Percentiles rank a stretch among this genome's conserved stretches.
phyloP scores from a whole-genome alignment of 129 eudicot species.

The Tagetes erecta region DNA sequence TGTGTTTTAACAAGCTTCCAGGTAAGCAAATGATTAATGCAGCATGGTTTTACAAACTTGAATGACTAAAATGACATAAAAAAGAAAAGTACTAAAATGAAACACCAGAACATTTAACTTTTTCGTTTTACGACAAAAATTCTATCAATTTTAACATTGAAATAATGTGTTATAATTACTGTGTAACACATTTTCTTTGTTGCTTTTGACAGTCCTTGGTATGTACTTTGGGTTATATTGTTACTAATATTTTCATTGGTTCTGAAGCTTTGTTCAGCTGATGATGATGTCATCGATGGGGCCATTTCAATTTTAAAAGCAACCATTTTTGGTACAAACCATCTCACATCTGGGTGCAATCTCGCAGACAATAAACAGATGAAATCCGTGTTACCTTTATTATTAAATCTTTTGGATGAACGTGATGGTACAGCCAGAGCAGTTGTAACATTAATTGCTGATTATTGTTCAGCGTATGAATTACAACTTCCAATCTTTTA shows the following conservation, averaged over 20 bases:
- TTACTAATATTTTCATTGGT: conserved; percentile 30
- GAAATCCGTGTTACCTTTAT: conserved; percentile 52
- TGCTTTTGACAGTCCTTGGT: not conserved
- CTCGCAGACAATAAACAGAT: conserved; percentile 50
- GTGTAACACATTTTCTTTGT: not conserved
- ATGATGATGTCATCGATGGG: conserved; percentile 70
- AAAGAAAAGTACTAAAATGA: not conserved
- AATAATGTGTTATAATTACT: not conserved
- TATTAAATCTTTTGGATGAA: conserved; percentile 71
- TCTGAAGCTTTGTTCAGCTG: conserved; percentile 62
- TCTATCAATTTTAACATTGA: not conserved
- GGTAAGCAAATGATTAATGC: not conserved
- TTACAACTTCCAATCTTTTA: conserved; percentile 9
- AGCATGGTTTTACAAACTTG: not conserved
- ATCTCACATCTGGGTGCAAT: conserved; percentile 42
- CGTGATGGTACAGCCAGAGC: conserved; percentile 82
- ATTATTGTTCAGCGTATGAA: conserved; percentile 67
- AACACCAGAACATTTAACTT: not conserved
- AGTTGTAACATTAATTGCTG: conserved; percentile 68
- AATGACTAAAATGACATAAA: not conserved
- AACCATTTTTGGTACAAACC: conserved; percentile 53
- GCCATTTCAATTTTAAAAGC: conserved; percentile 66
- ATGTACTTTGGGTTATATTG: not conserved
- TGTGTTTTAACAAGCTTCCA: not conserved
- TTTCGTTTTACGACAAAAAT: not conserved